Percentiles rank a stretch among this genome's conserved stretches.
Evolutionary conservation across 1,284 basidiomycete genomes (phyloP).

Genomic region (Apiotrichum laibachii): DNA sequence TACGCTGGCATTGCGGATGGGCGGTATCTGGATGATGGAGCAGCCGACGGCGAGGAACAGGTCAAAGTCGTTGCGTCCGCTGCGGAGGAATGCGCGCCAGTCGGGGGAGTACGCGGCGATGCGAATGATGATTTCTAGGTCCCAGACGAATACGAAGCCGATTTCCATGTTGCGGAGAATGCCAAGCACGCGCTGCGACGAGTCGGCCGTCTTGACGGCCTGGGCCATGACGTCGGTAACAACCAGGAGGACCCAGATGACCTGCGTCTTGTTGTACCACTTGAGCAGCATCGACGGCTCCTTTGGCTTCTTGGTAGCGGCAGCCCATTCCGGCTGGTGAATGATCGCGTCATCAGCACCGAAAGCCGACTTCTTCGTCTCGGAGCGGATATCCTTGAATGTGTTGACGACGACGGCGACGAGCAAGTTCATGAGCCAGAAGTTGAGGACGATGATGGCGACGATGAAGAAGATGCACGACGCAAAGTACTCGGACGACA

Average conservation of each 20-base stretch:
- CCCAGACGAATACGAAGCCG: slow-evolving; percentile 78
- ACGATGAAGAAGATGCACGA: slow-evolving; percentile 87
- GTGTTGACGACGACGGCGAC: slow-evolving; percentile 96
- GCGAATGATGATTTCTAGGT: slow-evolving; percentile 80
- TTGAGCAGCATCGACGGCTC: slow-evolving; percentile 27
- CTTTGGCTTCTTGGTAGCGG: slow-evolving; percentile 30
- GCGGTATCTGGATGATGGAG: slow-evolving; percentile 82
- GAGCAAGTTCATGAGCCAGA: slow-evolving; percentile 92
- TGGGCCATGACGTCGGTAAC: slow-evolving; percentile 68
- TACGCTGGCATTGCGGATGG: slow-evolving; percentile 61
- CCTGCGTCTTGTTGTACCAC: slow-evolving; percentile 52
- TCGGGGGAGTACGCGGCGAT: slow-evolving; percentile 71
- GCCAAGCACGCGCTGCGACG: slow-evolving; percentile 54
- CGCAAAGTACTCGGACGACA: slow-evolving; percentile 86
- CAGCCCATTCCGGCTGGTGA: slow-evolving; percentile 37
- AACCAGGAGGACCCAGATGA: slow-evolving; percentile 76
- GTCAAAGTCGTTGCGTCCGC: slow-evolving; percentile 74
- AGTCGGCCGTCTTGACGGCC: slow-evolving; percentile 66
- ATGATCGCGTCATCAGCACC: slow-evolving; percentile 65
- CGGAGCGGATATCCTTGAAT: slow-evolving; percentile 82
- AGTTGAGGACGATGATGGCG: slow-evolving; percentile 78
- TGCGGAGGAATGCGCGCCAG: slow-evolving; percentile 72
- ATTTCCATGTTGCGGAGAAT: slow-evolving; percentile 67
- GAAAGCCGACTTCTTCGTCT: slow-evolving; percentile 91
- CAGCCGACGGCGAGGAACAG: slow-evolving; percentile 74